A percentile compares a stretch with the other conserved stretches of the same genome.
Evolutionary conservation across 192 early-diverging fungal species (phyloP).

Genomic region (Coemansia sp.): DNA sequence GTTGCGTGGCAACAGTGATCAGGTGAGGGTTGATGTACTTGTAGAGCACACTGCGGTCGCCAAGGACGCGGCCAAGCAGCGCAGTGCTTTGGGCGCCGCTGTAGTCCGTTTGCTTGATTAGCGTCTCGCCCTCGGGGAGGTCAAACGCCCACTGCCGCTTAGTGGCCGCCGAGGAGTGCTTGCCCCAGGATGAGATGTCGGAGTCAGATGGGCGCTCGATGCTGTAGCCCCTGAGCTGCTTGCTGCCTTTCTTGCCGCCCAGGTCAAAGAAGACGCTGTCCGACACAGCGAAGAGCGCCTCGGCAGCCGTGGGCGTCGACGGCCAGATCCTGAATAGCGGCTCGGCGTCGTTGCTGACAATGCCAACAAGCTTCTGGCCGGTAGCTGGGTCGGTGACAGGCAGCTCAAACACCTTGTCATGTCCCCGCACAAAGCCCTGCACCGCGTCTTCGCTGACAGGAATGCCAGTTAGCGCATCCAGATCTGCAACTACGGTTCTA

Average conservation of each 20-base stretch:
- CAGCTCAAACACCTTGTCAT: conserved; percentile 57
- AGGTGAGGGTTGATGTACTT: conserved; percentile 98
- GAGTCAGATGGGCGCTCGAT: conserved; percentile 52
- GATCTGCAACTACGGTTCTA: conserved; percentile 27
- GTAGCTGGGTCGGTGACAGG: conserved; percentile 54
- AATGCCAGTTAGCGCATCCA: conserved; percentile 41
- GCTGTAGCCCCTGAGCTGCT: conserved; percentile 58
- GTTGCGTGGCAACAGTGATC: conserved; percentile 67
- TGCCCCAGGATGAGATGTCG: conserved; percentile 15
- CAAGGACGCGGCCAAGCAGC: conserved; percentile 88
- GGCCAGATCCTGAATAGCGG: conserved; percentile 63
- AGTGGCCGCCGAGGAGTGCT: conserved; percentile 9
- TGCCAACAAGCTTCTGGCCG: conserved; percentile 36
- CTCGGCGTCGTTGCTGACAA: conserved; percentile 15
- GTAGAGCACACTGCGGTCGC: conserved; percentile 94
- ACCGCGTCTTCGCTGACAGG: conserved; percentile 1
- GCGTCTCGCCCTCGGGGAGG: conserved; percentile 59
- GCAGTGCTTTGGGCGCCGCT: conserved; percentile 65
- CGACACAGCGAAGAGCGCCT: conserved; percentile 58
- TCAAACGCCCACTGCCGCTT: conserved; percentile 54
- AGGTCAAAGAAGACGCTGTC: conserved; percentile 70
- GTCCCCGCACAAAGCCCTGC: conserved; percentile 31
- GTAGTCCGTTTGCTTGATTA: conserved; percentile 46
- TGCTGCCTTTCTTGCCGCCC: conserved; percentile 53
- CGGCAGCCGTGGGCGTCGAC: conserved; percentile 52